Evolutionary conservation across 176 grass and related monocot genomes (phyloP).

Genomic region (Avena sativa): DNA sequence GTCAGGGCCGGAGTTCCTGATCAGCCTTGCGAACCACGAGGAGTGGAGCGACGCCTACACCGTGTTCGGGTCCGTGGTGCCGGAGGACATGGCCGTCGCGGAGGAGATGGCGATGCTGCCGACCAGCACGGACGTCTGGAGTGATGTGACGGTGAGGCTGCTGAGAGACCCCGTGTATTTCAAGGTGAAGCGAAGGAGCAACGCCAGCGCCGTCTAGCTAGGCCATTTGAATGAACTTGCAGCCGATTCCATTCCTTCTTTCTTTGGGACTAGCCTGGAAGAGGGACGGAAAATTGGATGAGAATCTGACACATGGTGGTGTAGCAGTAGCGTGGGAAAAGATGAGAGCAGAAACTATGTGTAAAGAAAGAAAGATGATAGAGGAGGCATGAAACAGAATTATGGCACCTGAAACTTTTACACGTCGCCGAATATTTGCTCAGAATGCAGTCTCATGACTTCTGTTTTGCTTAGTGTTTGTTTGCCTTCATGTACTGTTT

Average conservation of each 20-base stretch:
- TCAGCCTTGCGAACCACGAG: constrained; percentile 79
- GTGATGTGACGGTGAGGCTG: constrained; percentile 58
- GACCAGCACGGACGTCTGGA: constrained; percentile 64
- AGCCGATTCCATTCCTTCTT: neutral
- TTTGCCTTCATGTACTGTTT: neutral
- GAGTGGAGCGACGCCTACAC: constrained; percentile 76
- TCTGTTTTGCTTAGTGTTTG: neutral
- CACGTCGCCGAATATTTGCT: neutral
- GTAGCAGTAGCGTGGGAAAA: neutral
- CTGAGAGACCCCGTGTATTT: constrained; percentile 64
- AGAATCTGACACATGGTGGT: neutral
- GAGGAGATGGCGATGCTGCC: constrained; percentile 65
- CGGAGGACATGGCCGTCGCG: constrained; percentile 69
- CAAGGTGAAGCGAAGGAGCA: constrained; percentile 54
- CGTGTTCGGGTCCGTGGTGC: constrained; percentile 67
- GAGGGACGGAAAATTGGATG: neutral
- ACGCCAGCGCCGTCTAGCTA: constrained; percentile 19
- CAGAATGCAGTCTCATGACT: neutral
- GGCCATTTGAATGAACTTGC: neutral
- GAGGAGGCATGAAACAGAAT: neutral
- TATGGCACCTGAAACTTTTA: neutral
- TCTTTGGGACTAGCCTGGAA: neutral
- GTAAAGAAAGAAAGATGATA: neutral
- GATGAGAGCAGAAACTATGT: neutral
- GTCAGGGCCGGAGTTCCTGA: constrained; percentile 78